Percentiles rank a stretch among this genome's conserved stretches.
These are phyloP conservation scores for Acanthamoeba polyphaga DNA, from an alignment of 208 protist species.

Conservation along the genomic window DNA sequence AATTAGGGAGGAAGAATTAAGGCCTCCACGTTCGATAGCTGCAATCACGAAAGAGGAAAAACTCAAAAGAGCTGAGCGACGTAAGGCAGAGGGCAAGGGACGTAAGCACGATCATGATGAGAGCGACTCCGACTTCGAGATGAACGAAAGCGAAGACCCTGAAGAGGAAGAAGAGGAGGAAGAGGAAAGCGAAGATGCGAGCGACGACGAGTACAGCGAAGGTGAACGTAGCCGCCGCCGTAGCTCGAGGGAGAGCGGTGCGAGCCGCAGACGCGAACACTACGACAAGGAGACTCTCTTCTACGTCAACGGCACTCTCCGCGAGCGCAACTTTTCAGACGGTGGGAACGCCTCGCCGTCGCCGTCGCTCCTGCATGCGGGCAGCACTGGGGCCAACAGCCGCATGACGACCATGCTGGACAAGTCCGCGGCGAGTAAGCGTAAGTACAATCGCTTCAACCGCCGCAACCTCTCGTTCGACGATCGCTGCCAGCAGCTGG, in stretches of 20 bases:
- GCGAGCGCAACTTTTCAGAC: not conserved
- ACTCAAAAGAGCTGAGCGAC: not conserved
- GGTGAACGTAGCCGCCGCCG: slow-evolving; percentile 1
- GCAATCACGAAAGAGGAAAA: slow-evolving; percentile 7
- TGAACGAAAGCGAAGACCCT: not conserved
- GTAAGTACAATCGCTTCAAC: slow-evolving; percentile 64
- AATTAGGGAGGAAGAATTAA: slow-evolving; percentile 10
- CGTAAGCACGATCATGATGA: not conserved
- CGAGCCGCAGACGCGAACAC: not conserved
- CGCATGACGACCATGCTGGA: not conserved
- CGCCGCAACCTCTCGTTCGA: slow-evolving; percentile 46
- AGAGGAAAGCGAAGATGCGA: slow-evolving; percentile 14
- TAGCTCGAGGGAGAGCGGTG: not conserved
- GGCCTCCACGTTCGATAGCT: slow-evolving; percentile 17
- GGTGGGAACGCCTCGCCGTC: not conserved
- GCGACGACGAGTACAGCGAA: slow-evolving; percentile 39
- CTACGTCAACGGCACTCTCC: not conserved
- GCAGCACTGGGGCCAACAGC: not conserved
- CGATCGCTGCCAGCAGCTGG: slow-evolving; percentile 42
- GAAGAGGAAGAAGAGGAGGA: slow-evolving; percentile 16
- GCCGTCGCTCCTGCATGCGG: not conserved
- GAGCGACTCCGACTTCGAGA: slow-evolving; percentile 25
- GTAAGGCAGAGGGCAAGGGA: not conserved
- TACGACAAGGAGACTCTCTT: slow-evolving; percentile 46
- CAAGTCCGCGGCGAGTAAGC: slow-evolving; percentile 17